Conservation (phyloP, 2,329 filamentous ascomycete genomes). For the Orbilia ellipsospora region DNA sequence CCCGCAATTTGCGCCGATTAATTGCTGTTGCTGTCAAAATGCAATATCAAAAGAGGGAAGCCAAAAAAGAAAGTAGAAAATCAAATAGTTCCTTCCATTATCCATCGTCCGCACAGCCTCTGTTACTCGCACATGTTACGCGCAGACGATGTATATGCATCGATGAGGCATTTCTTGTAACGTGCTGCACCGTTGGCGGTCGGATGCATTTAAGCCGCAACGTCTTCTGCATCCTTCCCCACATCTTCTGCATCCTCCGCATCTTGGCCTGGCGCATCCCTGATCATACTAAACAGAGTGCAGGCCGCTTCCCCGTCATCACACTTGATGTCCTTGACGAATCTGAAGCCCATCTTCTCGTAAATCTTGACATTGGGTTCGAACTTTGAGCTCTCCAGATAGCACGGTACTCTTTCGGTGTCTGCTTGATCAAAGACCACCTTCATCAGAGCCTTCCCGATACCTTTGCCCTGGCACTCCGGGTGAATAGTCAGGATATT, state of each 20-base stretch:
- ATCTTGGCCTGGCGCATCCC: constrained; percentile 61
- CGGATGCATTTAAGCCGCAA: constrained; percentile 11
- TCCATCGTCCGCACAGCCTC: neutral
- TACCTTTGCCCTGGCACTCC: constrained; percentile 73
- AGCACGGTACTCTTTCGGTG: constrained; percentile 72
- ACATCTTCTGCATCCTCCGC: constrained; percentile 28
- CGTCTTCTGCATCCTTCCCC: constrained; percentile 31
- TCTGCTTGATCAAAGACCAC: constrained; percentile 74
- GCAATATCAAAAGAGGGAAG: constrained; percentile 8
- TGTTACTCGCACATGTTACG: neutral
- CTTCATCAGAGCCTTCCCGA: constrained; percentile 74
- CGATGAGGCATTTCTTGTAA: neutral
- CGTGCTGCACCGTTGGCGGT: neutral
- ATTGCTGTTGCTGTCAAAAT: constrained; percentile 35
- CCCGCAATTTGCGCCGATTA: constrained; percentile 42
- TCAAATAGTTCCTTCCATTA: neutral
- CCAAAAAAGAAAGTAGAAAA: constrained; percentile 1
- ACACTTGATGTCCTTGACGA: constrained; percentile 74
- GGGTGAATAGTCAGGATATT: constrained; percentile 78
- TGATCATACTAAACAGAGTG: constrained; percentile 67
- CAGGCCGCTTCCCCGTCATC: constrained; percentile 71
- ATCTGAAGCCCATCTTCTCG: constrained; percentile 74
- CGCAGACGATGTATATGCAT: neutral
- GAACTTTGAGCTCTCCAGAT: constrained; percentile 76
- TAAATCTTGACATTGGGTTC: constrained; percentile 78